Conservation (phyloP, 371 early-diverging fungal genomes). For the Aphelidium insulamus region DNA sequence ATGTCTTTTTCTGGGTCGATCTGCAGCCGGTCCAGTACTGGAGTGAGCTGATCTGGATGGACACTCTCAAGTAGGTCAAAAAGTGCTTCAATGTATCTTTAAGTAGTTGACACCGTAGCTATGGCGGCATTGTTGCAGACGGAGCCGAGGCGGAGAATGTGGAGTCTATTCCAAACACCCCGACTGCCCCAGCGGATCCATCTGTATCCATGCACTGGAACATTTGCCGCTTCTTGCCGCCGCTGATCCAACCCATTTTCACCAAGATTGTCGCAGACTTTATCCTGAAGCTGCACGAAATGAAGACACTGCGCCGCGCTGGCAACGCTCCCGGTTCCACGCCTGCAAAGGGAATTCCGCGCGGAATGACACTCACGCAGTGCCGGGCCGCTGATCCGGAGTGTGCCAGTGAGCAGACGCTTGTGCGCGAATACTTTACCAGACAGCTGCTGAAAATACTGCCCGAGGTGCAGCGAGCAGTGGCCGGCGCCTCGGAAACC, state of each 20-base stretch:
- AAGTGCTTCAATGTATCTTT: too few species aligned
- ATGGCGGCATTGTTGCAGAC: conserved; percentile 37
- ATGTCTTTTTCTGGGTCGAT: conserved; percentile 44
- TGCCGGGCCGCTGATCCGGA: too few species aligned
- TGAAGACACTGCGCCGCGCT: conserved; percentile 9
- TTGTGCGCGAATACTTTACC: conserved; percentile 15
- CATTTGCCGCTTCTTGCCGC: conserved; percentile 61
- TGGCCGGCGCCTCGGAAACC: conserved; percentile 6
- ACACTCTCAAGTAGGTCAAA: conserved; percentile 68
- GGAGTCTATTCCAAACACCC: conserved; percentile 1
- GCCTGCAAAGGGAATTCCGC: too few species aligned
- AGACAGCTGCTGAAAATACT: conserved; percentile 12
- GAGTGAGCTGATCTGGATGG: conserved; percentile 79
- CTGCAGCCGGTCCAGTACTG: conserved; percentile 39
- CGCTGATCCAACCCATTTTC: conserved; percentile 41
- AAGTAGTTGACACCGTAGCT: too few species aligned
- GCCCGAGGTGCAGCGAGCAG: conserved; percentile 11
- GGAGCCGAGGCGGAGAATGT: conserved; percentile 4
- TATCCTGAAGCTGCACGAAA: conserved; percentile 21
- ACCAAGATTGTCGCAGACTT: conserved; percentile 22
- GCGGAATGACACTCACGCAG: too few species aligned
- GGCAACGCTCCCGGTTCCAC: conserved; percentile 4
- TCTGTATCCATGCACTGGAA: conserved; percentile 61
- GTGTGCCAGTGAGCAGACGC: conserved; percentile 4
- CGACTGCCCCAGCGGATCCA: conserved; percentile 1